These are phyloP conservation scores for Brasenia schreberi DNA, from an alignment of 164 flowering plant species.

Conservation along the genomic window DNA sequence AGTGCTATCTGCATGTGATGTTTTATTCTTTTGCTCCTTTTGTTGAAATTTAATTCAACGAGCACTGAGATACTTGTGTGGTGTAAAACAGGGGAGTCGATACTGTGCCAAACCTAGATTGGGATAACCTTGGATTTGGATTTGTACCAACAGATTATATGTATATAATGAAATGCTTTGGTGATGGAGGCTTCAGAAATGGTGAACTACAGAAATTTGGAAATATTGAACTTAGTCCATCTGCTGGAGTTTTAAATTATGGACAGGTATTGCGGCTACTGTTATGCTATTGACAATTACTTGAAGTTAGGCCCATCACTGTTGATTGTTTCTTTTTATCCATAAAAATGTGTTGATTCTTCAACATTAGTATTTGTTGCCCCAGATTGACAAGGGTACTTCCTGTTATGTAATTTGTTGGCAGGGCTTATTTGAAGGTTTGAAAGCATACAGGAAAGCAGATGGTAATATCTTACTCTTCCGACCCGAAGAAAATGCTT, in stretches of 20 bases:
- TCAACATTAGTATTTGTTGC: too few species aligned
- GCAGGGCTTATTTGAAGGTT: constrained; percentile 93
- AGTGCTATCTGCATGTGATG: not conserved
- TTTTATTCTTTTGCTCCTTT: not conserved
- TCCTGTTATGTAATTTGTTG: constrained; percentile 11
- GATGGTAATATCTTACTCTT: constrained; percentile 54
- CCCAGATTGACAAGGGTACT: too few species aligned
- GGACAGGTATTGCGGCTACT: constrained; percentile 38
- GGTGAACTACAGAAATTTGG: constrained; percentile 46
- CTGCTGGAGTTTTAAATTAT: constrained; percentile 68
- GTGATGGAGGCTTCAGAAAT: constrained; percentile 19
- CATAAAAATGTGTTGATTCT: not conserved
- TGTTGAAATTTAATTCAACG: not conserved
- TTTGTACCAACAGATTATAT: constrained; percentile 58
- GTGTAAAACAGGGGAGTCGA: constrained; percentile 10
- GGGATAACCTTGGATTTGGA: constrained; percentile 62
- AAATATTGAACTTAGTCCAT: constrained; percentile 59
- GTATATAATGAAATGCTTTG: constrained; percentile 43
- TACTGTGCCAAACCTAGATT: constrained; percentile 42
- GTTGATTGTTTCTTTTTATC: too few species aligned
- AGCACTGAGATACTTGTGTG: not conserved
- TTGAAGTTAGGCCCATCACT: not conserved
- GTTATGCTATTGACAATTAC: not conserved
- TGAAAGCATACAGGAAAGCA: constrained; percentile 61
- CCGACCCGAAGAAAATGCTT: constrained; percentile 78